Conservation (phyloP, 768 basidiomycete species). For the Mycena rebaudengoi region DNA sequence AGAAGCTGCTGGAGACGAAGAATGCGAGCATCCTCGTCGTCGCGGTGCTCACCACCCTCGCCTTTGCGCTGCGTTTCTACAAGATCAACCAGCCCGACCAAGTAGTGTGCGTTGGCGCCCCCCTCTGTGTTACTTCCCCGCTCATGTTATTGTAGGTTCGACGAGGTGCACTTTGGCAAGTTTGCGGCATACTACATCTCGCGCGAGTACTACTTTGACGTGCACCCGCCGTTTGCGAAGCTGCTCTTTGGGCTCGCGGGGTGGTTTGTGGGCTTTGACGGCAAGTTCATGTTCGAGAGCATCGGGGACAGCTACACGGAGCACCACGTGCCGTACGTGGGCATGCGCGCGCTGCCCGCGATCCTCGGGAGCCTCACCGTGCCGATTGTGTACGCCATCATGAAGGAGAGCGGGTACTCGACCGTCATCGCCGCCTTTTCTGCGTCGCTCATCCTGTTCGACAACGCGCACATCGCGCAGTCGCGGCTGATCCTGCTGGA, state of each 20-base stretch:
- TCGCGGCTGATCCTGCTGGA: conserved; percentile 97
- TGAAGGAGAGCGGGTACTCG: conserved; percentile 98
- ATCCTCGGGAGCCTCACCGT: conserved; percentile 91
- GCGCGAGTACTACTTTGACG: conserved; percentile 98
- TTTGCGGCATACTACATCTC: conserved; percentile 95
- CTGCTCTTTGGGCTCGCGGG: conserved; percentile 93
- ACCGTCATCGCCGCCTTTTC: conserved; percentile 92
- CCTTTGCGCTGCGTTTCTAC: conserved; percentile 89
- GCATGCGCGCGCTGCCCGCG: conserved; percentile 92
- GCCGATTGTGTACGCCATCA: conserved; percentile 92
- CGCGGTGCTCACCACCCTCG: conserved; percentile 70
- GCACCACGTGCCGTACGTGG: conserved; percentile 91
- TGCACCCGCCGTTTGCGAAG: conserved; percentile 97
- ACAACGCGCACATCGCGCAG: conserved; percentile 96
- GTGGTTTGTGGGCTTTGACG: conserved; percentile 97
- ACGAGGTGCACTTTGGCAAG: conserved; percentile 99
- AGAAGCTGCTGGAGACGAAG: conserved; percentile 68
- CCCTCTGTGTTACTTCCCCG: neutral
- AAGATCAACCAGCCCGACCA: conserved; percentile 95
- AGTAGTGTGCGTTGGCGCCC: conserved; percentile 75
- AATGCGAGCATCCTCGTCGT: conserved; percentile 72
- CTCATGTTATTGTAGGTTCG: conserved; percentile 66
- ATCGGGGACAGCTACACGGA: conserved; percentile 94
- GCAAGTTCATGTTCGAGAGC: conserved; percentile 91
- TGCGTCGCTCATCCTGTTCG: conserved; percentile 85